Conservation (phyloP, 306 rosid species). For the Leucaena leucocephala region DNA sequence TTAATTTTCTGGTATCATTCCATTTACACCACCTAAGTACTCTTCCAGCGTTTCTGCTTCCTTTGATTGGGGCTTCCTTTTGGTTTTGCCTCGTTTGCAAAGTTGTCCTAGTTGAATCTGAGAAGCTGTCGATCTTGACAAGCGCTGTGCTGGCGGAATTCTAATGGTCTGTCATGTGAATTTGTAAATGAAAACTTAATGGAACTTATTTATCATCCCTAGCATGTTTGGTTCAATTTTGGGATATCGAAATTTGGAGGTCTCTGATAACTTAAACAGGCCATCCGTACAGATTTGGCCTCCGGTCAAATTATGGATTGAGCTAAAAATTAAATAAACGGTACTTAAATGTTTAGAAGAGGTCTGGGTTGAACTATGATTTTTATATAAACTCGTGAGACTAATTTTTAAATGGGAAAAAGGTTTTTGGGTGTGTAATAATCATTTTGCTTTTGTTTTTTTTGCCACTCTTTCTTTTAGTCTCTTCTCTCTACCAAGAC, state of each 20-base stretch:
- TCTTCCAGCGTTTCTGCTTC: background rate
- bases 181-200: background rate
- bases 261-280: background rate
- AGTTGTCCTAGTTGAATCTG: background rate
- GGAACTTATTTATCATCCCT: background rate
- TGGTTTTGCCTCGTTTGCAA: background rate
- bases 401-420: too few relatives aligned
- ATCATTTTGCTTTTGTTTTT: too few relatives aligned
- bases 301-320: background rate
- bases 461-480: too few relatives aligned
- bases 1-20: background rate
- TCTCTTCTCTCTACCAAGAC: too few relatives aligned
- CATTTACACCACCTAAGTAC: background rate
- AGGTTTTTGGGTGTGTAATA: too few relatives aligned
- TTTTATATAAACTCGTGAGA: too few relatives aligned
- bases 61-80: background rate
- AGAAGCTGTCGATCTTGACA: background rate
- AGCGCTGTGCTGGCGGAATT: background rate
- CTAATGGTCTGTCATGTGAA: background rate
- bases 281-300: background rate
- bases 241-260: background rate
- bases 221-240: background rate
- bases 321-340: too few relatives aligned
- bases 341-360: too few relatives aligned
- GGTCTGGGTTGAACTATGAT: too few relatives aligned